Percentiles rank a stretch among this genome's conserved stretches.
These are phyloP conservation scores for Dinochytrium kinnereticum DNA, from an alignment of 371 early-diverging fungal species.

Conservation along the genomic window DNA sequence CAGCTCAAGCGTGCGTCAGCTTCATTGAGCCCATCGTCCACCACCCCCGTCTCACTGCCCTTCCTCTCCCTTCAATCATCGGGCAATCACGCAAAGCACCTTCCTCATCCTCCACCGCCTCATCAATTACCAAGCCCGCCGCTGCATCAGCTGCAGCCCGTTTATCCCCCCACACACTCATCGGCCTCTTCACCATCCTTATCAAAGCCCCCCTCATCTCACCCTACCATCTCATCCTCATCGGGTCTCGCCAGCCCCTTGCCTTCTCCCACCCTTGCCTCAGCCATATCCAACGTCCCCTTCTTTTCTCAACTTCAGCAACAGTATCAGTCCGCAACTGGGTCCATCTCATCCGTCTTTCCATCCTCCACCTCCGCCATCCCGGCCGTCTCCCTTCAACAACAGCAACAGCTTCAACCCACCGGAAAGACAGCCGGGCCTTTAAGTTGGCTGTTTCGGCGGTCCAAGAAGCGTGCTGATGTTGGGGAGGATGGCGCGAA, in stretches of 20 bases:
- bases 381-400: background rate
- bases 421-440: background rate
- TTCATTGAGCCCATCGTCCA: background rate
- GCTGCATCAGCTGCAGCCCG: background rate
- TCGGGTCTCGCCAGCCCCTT: background rate
- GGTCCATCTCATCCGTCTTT: background rate
- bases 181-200: background rate
- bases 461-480: background rate
- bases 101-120: background rate
- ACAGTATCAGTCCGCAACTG: background rate
- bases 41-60: background rate
- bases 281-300: background rate
- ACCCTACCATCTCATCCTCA: background rate
- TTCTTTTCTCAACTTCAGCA: background rate
- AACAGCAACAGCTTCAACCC: background rate
- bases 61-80: background rate
- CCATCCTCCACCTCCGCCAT: background rate
- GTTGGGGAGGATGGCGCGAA: background rate
- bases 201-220: too few species aligned
- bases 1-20: background rate
- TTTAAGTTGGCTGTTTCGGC: slow-evolving; percentile 1
- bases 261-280: background rate
- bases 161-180: background rate
- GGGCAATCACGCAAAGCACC: background rate
- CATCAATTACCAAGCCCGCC: slow-evolving; percentile 4